These are phyloP conservation scores for Gymnopilus junonius DNA, from an alignment of 768 basidiomycete species.

Conservation along the genomic window DNA sequence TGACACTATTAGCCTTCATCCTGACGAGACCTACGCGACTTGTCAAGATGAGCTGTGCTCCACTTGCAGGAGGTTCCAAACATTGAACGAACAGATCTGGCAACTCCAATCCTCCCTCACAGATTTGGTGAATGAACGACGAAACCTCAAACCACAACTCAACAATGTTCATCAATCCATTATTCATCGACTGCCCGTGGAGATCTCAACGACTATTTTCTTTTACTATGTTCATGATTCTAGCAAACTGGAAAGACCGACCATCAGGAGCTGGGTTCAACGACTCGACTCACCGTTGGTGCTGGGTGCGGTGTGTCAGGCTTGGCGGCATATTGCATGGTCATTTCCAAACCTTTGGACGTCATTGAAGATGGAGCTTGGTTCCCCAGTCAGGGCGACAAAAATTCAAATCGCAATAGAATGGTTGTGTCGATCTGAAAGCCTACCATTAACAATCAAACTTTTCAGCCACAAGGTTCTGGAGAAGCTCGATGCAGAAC, in stretches of 20 bases:
- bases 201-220: neutral
- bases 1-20: too few relatives aligned
- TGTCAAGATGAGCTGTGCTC: too few relatives aligned
- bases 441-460: too few relatives aligned
- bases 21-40: too few relatives aligned
- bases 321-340: neutral
- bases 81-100: too few relatives aligned
- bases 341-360: slow-evolving; percentile 5
- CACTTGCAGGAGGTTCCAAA: too few relatives aligned
- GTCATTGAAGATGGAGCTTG: neutral
- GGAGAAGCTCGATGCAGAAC: too few relatives aligned
- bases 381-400: neutral
- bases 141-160: neutral
- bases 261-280: too few relatives aligned
- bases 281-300: neutral
- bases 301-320: neutral
- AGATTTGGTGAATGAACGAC: neutral
- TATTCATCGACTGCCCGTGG: neutral
- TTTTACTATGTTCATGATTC: neutral
- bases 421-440: too few relatives aligned
- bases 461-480: too few relatives aligned
- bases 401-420: too few relatives aligned
- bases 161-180: neutral
- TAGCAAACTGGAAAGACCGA: neutral
- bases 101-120: neutral